These are phyloP conservation scores for Phlebopus sp. DNA, from an alignment of 1,284 basidiomycete genomes.

Conservation along the genomic window DNA sequence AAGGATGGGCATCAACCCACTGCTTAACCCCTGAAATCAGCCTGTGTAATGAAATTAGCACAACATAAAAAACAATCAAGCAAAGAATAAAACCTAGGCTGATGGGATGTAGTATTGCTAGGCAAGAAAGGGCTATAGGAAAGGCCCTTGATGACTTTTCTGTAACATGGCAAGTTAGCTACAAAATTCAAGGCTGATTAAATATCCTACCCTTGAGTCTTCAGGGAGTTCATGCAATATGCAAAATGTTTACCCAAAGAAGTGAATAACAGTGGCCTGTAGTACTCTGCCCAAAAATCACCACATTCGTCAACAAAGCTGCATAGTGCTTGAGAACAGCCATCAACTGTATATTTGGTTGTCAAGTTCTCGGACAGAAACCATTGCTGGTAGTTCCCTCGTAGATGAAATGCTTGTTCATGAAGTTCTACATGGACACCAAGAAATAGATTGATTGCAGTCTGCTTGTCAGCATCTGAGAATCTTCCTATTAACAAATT, in stretches of 20 bases:
- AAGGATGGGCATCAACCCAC: constrained; percentile 60
- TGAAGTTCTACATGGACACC: constrained; percentile 68
- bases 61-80: not conserved
- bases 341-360: constrained; percentile 54
- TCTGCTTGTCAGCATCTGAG: constrained; percentile 94
- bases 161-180: constrained; percentile 26
- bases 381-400: constrained; percentile 80
- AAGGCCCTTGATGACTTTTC: constrained; percentile 64
- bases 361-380: constrained; percentile 71
- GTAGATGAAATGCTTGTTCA: constrained; percentile 41
- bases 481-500: not conserved
- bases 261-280: constrained; percentile 82
- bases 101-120: constrained; percentile 39
- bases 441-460: constrained; percentile 95
- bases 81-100: constrained; percentile 18
- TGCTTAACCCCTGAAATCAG: constrained; percentile 71
- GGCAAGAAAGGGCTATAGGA: constrained; percentile 73
- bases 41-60: constrained; percentile 33
- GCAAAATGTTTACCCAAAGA: constrained; percentile 82
- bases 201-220: constrained; percentile 66
- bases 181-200: not conserved
- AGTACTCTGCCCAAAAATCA: constrained; percentile 91
- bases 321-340: constrained; percentile 52
- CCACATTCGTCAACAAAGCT: constrained; percentile 58
- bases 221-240: constrained; percentile 83